Percentiles rank a stretch among this genome's conserved stretches.
Evolutionary conservation across 1,284 basidiomycete species (phyloP).

Genomic region (Moniliophthora roreri): DNA sequence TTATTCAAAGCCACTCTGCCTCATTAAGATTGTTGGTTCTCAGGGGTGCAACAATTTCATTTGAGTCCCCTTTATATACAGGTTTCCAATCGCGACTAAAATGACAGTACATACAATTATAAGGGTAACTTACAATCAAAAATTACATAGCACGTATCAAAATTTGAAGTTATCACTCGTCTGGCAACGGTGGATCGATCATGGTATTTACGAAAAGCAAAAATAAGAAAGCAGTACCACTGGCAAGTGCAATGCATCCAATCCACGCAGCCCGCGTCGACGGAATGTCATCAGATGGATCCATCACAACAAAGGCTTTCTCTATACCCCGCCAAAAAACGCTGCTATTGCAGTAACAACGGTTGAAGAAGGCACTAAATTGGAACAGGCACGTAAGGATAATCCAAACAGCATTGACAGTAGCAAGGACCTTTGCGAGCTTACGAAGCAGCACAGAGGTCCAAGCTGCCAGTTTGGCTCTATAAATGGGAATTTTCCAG

Average conservation of each 20-base stretch:
- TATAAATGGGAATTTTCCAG: background rate
- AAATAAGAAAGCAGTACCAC: conserved; percentile 7
- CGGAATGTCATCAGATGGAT: conserved; percentile 12
- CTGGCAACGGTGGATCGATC: background rate
- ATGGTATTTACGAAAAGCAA: background rate
- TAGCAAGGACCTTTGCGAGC: conserved; percentile 22
- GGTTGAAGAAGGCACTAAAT: conserved; percentile 22
- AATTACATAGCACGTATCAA: too few relatives aligned
- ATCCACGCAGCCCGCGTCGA: conserved; percentile 17
- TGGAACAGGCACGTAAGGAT: conserved; percentile 24
- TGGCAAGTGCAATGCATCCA: conserved; percentile 15
- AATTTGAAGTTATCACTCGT: too few relatives aligned
- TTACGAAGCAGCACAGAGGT: conserved; percentile 20
- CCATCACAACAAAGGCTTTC: conserved; percentile 16
- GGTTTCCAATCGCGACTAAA: too few relatives aligned
- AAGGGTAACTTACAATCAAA: too few relatives aligned
- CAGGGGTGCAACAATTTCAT: too few relatives aligned
- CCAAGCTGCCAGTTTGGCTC: background rate
- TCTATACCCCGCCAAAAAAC: conserved; percentile 19
- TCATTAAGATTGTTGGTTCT: too few relatives aligned
- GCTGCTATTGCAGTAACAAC: conserved; percentile 25
- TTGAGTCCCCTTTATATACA: too few relatives aligned
- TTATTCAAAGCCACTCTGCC: too few relatives aligned
- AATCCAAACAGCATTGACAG: conserved; percentile 23
- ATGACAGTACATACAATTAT: too few relatives aligned